Conservation (phyloP, 768 basidiomycete species). For the Thelephora aurantiotincta region DNA sequence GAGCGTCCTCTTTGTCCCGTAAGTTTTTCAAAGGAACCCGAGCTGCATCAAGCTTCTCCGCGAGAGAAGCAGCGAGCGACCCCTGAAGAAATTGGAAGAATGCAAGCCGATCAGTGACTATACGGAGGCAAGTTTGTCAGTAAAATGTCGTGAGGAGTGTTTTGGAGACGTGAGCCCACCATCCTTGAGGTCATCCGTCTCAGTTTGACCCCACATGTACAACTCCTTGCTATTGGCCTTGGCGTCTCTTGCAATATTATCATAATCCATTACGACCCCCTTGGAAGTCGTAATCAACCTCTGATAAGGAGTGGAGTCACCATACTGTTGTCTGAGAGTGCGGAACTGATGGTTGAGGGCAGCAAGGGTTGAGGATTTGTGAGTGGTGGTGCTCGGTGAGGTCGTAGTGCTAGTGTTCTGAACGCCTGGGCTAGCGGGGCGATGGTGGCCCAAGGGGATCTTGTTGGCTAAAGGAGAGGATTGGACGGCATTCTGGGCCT, state of each 20-base stretch:
- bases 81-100: conserved; percentile 72
- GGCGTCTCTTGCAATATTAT: conserved; percentile 47
- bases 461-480: conserved; percentile 44
- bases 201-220: conserved; percentile 71
- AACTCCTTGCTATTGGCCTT: conserved; percentile 74
- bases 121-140: conserved; percentile 1
- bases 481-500: conserved; percentile 60
- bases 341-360: conserved; percentile 62
- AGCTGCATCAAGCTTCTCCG: conserved; percentile 46
- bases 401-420: neutral
- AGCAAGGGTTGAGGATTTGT: conserved; percentile 43
- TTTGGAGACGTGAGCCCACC: conserved; percentile 24
- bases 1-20: conserved; percentile 50
- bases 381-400: conserved; percentile 10
- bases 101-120: conserved; percentile 71
- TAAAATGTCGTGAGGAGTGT: conserved; percentile 2
- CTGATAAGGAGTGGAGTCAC: conserved; percentile 52
- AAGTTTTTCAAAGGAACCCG: conserved; percentile 57
- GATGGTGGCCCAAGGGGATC: conserved; percentile 27
- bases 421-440: conserved; percentile 22
- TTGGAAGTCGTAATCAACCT: conserved; percentile 71
- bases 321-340: conserved; percentile 62
- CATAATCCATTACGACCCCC: conserved; percentile 63
- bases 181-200: conserved; percentile 63
- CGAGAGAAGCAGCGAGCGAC: conserved; percentile 45